These are phyloP conservation scores for Fusarium chlamydosporum DNA, from an alignment of 2,329 filamentous ascomycete species.

Conservation along the genomic window DNA sequence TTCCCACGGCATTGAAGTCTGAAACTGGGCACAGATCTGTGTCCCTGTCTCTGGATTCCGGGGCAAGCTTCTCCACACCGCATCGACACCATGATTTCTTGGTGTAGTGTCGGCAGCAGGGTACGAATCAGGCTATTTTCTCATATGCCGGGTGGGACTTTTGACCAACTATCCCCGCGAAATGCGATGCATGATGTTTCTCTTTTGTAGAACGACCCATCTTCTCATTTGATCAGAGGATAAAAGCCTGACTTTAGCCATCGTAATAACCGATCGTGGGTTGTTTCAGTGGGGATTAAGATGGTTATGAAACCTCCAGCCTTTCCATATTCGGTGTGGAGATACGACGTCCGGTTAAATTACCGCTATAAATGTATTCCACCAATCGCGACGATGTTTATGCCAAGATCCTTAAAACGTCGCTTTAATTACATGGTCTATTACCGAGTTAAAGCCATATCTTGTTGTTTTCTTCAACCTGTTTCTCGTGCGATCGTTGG, in stretches of 20 bases:
- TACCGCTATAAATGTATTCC: constrained; percentile 10
- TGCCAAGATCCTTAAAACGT: not conserved
- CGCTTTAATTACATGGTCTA: constrained; percentile 9
- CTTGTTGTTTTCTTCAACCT: too few relatives aligned
- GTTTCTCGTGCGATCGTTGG: too few relatives aligned
- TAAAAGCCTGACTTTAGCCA: constrained; percentile 14
- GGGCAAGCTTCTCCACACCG: not conserved
- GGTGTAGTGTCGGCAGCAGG: constrained; percentile 2
- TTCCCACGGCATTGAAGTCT: not conserved
- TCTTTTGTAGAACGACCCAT: constrained; percentile 1
- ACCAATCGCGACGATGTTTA: not conserved
- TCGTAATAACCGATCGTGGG: constrained; percentile 5
- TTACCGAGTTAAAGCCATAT: not conserved
- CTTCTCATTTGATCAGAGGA: constrained; percentile 8
- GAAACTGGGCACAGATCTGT: constrained; percentile 10
- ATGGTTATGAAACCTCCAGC: constrained; percentile 19
- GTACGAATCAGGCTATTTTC: constrained; percentile 8
- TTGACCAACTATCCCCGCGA: constrained; percentile 3
- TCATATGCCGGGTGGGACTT: constrained; percentile 12
- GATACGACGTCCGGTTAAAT: constrained; percentile 11
- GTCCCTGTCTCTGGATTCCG: not conserved
- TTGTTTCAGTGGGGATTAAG: constrained; percentile 19
- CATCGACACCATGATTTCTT: not conserved
- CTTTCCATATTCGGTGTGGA: constrained; percentile 19
- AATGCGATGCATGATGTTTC: not conserved